phyloP scores from a whole-genome alignment of 2,329 filamentous ascomycete species.

The Aureobasidium sp. region DNA sequence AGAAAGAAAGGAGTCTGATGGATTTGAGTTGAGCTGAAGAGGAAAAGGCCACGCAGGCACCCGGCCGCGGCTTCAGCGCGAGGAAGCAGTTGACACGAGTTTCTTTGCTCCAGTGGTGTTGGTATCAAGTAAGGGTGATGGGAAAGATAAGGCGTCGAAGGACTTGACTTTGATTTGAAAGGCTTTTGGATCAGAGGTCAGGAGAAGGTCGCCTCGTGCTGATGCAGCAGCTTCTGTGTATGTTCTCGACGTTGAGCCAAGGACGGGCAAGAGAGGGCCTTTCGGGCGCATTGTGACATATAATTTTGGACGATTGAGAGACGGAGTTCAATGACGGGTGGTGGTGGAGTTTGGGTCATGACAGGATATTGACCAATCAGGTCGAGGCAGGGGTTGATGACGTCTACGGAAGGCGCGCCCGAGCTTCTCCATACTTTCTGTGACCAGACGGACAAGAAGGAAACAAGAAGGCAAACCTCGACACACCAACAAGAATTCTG shows the following conservation, averaged over 20 bases:
- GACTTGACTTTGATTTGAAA: background rate
- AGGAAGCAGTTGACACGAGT: background rate
- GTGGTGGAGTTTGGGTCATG: background rate
- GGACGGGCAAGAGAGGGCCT: background rate
- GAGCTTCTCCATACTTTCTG: background rate
- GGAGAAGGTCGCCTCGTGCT: background rate
- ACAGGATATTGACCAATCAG: background rate
- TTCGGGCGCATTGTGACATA: constrained; percentile 5
- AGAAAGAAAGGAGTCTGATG: background rate
- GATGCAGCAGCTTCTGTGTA: background rate
- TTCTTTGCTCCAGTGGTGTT: background rate
- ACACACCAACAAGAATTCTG: background rate
- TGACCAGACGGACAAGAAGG: background rate
- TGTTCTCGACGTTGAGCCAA: background rate
- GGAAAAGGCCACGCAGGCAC: background rate
- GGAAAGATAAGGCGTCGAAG: background rate
- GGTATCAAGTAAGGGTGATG: background rate
- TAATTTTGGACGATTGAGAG: background rate
- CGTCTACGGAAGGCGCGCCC: background rate
- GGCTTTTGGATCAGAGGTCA: background rate
- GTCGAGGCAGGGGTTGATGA: background rate
- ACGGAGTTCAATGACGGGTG: background rate
- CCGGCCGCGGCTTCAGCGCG: background rate
- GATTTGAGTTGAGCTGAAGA: background rate
- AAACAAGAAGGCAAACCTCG: background rate